Percentiles rank a stretch among this genome's conserved stretches.
phyloP scores from a whole-genome alignment of 805 yeast genomes.

The Cyberlindnera saturnus region DNA sequence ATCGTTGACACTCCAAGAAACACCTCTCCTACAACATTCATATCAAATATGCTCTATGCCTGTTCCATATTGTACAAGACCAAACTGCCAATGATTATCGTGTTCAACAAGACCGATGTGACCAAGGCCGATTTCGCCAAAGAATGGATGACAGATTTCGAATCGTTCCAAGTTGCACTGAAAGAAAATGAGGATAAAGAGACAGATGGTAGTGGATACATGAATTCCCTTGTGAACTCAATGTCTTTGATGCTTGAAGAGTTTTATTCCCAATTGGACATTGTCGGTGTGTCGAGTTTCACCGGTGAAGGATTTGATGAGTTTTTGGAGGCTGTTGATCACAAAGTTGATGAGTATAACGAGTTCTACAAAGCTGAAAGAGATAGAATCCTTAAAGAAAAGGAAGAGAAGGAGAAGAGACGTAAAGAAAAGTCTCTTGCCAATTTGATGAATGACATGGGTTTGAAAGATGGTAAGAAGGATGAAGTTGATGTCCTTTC shows the following conservation, averaged over 20 bases:
- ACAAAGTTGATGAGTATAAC: constrained; percentile 82
- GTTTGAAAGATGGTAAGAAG: constrained; percentile 40
- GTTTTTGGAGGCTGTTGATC: constrained; percentile 76
- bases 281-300: constrained; percentile 86
- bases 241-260: constrained; percentile 96
- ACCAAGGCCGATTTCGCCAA: constrained; percentile 79
- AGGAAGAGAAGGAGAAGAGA: constrained; percentile 67
- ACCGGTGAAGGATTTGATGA: constrained; percentile 96
- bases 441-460: constrained; percentile 81
- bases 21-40: constrained; percentile 91
- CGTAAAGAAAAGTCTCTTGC: constrained; percentile 67
- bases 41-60: constrained; percentile 97
- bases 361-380: constrained; percentile 80
- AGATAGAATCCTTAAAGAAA: constrained; percentile 69
- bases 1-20: constrained; percentile 96
- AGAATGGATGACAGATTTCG: constrained; percentile 98
- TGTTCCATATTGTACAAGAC: constrained; percentile 95
- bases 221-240: constrained; percentile 89
- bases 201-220: constrained; percentile 77
- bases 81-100: constrained; percentile 92
- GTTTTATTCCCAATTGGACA: constrained; percentile 87
- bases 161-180: constrained; percentile 78
- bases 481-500: constrained; percentile 45
- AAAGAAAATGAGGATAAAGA: constrained; percentile 59
- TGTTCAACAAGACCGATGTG: constrained; percentile 92